Conservation (phyloP, 2,329 filamentous ascomycete genomes). For the Colletotrichum lentis region DNA sequence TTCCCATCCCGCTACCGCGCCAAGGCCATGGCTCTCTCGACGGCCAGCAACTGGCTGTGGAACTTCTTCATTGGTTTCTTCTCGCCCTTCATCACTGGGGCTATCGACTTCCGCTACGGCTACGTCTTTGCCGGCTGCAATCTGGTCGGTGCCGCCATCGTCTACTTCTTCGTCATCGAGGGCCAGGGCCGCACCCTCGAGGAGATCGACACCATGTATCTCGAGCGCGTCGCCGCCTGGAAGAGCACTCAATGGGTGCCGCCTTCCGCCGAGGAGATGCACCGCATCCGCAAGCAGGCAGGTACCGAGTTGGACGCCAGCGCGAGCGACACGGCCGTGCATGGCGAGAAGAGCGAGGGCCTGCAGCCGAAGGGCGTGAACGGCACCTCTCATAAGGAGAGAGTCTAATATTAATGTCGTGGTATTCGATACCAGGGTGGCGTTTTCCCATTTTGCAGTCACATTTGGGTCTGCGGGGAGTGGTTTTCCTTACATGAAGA, state of each 20-base stretch:
- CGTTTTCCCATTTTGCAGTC: neutral
- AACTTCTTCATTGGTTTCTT: slow-evolving; percentile 82
- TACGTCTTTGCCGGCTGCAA: slow-evolving; percentile 81
- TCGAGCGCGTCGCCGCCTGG: slow-evolving; percentile 69
- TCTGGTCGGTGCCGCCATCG: slow-evolving; percentile 67
- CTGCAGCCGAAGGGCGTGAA: slow-evolving; percentile 10
- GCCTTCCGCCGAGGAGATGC: slow-evolving; percentile 55
- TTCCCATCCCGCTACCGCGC: slow-evolving; percentile 70
- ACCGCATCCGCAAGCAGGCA: slow-evolving; percentile 52
- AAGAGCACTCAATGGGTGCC: slow-evolving; percentile 65
- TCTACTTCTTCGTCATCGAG: slow-evolving; percentile 82
- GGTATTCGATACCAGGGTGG: neutral
- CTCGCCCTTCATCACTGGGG: slow-evolving; percentile 78
- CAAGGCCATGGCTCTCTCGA: slow-evolving; percentile 67
- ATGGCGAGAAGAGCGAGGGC: slow-evolving; percentile 23
- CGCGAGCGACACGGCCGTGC: slow-evolving; percentile 13
- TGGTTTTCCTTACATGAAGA: neutral
- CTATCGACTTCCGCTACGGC: slow-evolving; percentile 77
- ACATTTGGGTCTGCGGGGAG: neutral
- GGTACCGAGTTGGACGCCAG: slow-evolving; percentile 50
- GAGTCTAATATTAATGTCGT: neutral
- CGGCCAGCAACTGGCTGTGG: slow-evolving; percentile 72
- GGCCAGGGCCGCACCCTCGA: slow-evolving; percentile 77
- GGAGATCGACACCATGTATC: slow-evolving; percentile 82
- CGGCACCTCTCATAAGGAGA: slow-evolving; percentile 24